Percentiles rank a stretch among this genome's conserved stretches.
These are phyloP conservation scores for Cutaneotrichosporon sp. DNA, from an alignment of 1,284 basidiomycete species.

Conservation along the genomic window DNA sequence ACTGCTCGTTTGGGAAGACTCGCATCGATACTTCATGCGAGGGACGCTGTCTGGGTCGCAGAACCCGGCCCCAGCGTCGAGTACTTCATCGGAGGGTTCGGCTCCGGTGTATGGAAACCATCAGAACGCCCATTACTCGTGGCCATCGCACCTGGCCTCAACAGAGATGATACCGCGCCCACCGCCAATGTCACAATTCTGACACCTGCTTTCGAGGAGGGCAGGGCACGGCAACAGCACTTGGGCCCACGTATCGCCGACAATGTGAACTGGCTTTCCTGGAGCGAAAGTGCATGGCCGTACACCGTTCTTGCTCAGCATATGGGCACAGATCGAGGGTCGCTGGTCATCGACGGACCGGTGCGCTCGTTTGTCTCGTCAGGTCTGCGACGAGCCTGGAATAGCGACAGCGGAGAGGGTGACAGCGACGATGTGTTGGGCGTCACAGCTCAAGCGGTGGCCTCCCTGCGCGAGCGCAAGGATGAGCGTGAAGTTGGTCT, in stretches of 20 bases:
- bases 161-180: not conserved
- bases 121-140: slow-evolving; percentile 74
- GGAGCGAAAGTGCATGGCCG: slow-evolving; percentile 69
- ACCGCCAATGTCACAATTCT: slow-evolving; percentile 55
- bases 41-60: slow-evolving; percentile 50
- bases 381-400: slow-evolving; percentile 39
- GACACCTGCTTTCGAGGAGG: slow-evolving; percentile 70
- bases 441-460: slow-evolving; percentile 55
- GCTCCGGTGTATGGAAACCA: slow-evolving; percentile 56
- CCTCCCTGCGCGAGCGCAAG: slow-evolving; percentile 65
- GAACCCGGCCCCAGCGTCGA: slow-evolving; percentile 67
- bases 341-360: slow-evolving; percentile 59
- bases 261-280: slow-evolving; percentile 57
- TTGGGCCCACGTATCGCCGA: slow-evolving; percentile 51
- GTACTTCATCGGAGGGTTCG: slow-evolving; percentile 68
- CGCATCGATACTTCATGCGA: slow-evolving; percentile 3
- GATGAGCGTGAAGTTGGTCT: slow-evolving; percentile 64
- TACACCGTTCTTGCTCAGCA: slow-evolving; percentile 58
- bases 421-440: slow-evolving; percentile 23
- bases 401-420: slow-evolving; percentile 38
- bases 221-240: slow-evolving; percentile 56
- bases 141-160: slow-evolving; percentile 50
- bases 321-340: slow-evolving; percentile 11
- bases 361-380: slow-evolving; percentile 53
- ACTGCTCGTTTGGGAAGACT: slow-evolving; percentile 17